Base-by-base conservation (phyloP, 1,139 yeast genomes). In the Pichia sp. region DNA sequence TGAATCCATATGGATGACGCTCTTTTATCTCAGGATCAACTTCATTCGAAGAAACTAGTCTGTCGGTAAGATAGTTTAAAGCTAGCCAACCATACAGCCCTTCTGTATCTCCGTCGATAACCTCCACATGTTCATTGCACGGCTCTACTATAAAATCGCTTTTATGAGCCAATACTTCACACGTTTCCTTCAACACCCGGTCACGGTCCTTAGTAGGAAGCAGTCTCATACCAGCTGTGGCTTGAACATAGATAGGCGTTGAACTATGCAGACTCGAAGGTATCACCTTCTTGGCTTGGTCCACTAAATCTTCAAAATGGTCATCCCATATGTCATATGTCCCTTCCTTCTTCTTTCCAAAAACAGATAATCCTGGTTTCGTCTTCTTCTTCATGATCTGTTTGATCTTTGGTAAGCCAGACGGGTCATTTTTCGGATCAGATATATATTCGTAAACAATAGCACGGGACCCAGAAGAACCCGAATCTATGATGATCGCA, bases 61-160 rank as follows among this genome's bases (percentile, higher is more conserved):
- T 61, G 15, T 63, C 61, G 32, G 62, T 64, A 49, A 87, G 67
- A 67, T 86, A 87, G 64, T 87, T 87, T 53, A 87, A 70, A 0
- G 87, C 87, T 32, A 87, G 65, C 95, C 95, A 87, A 1, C 95
- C 95, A 65, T 85, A 87, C 3, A 85, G 64, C 0, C 95, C 95
- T 67, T 87, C 95, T 0, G 87, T 80, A 61, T 84, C 87, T 3
- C 95, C 95, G 66, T 87, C 93, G 47, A 87, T 87, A 19, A 84
- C 82, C 64, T 85, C 84, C 11, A 87, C 79, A 64, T 82, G 84
- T 16, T 81, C 79, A 1, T 72, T 70, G 65, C 93, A 86, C 50
- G 78, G 75, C 1, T 74, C 70, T 3, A 85, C 65, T 38, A 62
- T 59, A 64, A 85, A 87, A 16, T 73, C 70, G 5, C 85, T 75